Evolutionary conservation across 1,284 basidiomycete genomes (phyloP).

Genomic region (Moesziomyces parantarcticus): DNA sequence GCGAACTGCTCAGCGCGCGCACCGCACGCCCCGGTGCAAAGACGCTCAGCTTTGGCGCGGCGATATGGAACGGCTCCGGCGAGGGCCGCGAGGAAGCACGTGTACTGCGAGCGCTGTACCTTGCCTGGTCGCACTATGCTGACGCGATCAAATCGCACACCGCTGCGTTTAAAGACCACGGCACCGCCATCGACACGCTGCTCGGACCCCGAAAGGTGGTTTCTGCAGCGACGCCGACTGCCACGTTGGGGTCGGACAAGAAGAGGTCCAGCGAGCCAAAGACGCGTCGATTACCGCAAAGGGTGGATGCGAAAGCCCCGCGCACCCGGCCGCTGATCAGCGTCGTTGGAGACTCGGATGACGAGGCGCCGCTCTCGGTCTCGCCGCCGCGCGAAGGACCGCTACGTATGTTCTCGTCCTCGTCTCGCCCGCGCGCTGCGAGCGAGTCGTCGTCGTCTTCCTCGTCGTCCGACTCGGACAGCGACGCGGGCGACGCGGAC

Average conservation of each 20-base stretch:
- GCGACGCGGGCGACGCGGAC: conserved; percentile 3
- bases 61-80: conserved; percentile 81
- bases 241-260: background rate
- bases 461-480: conserved; percentile 15
- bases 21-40: conserved; percentile 67
- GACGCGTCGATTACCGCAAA: conserved; percentile 13
- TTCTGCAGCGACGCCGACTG: no score
- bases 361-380: background rate
- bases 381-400: background rate
- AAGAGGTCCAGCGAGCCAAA: background rate
- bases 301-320: conserved; percentile 4
- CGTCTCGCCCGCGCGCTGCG: background rate
- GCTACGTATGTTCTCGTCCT: conserved; percentile 15
- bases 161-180: no score
- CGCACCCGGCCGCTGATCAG: conserved; percentile 30
- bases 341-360: conserved; percentile 22
- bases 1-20: conserved; percentile 72
- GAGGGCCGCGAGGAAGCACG: conserved; percentile 71
- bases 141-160: background rate
- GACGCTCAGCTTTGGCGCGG: conserved; percentile 78
- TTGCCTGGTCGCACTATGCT: conserved; percentile 18
- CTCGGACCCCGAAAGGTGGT: no score
- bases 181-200: no score
- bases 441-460: conserved; percentile 20
- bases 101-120: conserved; percentile 50